Evolutionary conservation across 192 early-diverging fungal genomes (phyloP).

Genomic region (Tieghemiomyces parasiticus): DNA sequence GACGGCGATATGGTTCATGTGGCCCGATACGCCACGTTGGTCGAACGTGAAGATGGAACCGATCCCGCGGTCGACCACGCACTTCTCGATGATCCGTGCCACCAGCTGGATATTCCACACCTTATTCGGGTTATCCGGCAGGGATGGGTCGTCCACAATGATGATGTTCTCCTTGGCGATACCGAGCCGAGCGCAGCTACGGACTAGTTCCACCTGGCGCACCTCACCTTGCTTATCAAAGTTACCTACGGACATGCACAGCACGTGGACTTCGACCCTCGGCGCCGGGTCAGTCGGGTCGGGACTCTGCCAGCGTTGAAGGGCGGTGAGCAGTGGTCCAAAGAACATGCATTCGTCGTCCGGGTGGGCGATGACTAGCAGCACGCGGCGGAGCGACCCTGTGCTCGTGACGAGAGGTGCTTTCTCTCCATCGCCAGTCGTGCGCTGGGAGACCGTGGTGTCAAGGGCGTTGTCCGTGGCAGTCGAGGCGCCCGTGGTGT

Average conservation of each 20-base stretch:
- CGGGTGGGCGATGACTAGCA: slow-evolving; percentile 77
- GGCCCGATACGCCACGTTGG: slow-evolving; percentile 70
- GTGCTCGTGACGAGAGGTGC: background rate
- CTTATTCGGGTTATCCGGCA: slow-evolving; percentile 51
- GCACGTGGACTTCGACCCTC: slow-evolving; percentile 43
- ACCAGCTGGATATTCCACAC: slow-evolving; percentile 47
- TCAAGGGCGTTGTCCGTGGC: background rate
- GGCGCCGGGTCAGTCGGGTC: slow-evolving; percentile 15
- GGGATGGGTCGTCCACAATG: slow-evolving; percentile 26
- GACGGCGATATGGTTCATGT: slow-evolving; percentile 73
- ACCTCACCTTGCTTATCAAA: slow-evolving; percentile 23
- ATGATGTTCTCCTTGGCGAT: slow-evolving; percentile 29
- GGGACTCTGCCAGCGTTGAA: slow-evolving; percentile 15
- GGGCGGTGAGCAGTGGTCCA: slow-evolving; percentile 50
- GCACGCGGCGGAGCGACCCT: slow-evolving; percentile 20
- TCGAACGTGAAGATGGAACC: slow-evolving; percentile 78
- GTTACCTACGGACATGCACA: slow-evolving; percentile 78
- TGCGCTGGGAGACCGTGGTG: background rate
- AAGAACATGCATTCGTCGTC: slow-evolving; percentile 99
- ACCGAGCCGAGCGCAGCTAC: slow-evolving; percentile 20
- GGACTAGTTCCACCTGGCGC: slow-evolving; percentile 28
- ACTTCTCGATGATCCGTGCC: slow-evolving; percentile 38
- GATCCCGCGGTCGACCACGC: slow-evolving; percentile 39
- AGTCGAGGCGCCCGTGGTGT: background rate
- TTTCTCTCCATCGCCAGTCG: background rate